Conservation (phyloP, 2,329 filamentous ascomycete species). For the Calonectria naviculata region DNA sequence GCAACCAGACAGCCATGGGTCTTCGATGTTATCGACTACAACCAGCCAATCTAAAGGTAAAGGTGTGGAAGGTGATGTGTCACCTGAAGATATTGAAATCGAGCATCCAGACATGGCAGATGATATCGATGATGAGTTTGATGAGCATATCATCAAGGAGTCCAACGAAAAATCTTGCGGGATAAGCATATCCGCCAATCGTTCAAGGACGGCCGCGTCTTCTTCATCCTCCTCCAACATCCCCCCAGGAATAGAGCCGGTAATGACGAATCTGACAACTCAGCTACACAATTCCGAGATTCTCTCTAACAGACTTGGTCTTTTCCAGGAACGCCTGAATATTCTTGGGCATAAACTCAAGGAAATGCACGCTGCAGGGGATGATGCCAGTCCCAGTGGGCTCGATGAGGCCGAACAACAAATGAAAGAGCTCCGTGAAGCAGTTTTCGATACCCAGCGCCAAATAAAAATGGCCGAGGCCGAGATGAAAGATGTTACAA, state of each 20-base stretch:
- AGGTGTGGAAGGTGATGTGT: slow-evolving; percentile 38
- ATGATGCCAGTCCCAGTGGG: slow-evolving; percentile 39
- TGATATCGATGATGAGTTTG: slow-evolving; percentile 32
- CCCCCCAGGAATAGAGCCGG: slow-evolving; percentile 12
- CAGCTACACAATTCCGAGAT: slow-evolving; percentile 48
- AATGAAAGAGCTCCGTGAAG: slow-evolving; percentile 43
- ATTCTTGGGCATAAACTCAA: slow-evolving; percentile 45
- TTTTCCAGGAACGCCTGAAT: slow-evolving; percentile 44
- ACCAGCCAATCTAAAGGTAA: slow-evolving; percentile 24
- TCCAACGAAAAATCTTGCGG: slow-evolving; percentile 12
- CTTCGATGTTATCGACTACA: neutral
- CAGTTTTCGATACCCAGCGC: slow-evolving; percentile 46
- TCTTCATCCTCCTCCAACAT: neutral
- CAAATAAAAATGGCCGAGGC: slow-evolving; percentile 50
- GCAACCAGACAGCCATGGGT: slow-evolving; percentile 6
- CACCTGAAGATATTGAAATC: slow-evolving; percentile 63
- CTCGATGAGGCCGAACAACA: slow-evolving; percentile 38
- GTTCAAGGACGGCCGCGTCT: neutral
- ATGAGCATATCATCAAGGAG: slow-evolving; percentile 34
- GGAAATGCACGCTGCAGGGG: slow-evolving; percentile 37
- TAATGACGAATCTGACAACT: slow-evolving; percentile 34
- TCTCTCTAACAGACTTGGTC: slow-evolving; percentile 46
- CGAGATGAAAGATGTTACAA: slow-evolving; percentile 49
- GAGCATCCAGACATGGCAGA: slow-evolving; percentile 48
- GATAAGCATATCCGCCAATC: neutral